Conservation (phyloP, 345 rosid species). For the Moricandia moricandioides region DNA sequence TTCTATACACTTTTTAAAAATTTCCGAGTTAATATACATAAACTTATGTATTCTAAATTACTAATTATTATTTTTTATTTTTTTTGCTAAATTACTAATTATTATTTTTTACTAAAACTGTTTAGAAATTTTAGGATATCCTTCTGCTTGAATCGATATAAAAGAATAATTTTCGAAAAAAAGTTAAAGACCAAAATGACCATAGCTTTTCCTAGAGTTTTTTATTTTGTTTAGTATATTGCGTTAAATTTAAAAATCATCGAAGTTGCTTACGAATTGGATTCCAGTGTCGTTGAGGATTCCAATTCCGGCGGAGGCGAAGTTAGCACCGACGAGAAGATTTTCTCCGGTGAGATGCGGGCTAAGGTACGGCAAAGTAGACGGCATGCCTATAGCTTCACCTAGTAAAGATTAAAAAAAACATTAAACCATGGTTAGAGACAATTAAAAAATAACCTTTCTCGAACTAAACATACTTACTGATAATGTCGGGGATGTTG, state of each 20-base stretch:
- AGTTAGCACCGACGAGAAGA: constrained; percentile 79
- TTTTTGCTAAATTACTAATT: neutral
- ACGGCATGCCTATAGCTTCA: constrained; percentile 57
- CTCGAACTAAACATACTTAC: constrained; percentile 33
- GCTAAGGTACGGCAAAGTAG: constrained; percentile 75
- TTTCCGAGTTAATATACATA: neutral
- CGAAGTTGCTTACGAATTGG: constrained; percentile 56
- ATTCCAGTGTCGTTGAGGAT: constrained; percentile 84
- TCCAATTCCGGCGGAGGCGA: constrained; percentile 93
- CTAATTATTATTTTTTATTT: neutral
- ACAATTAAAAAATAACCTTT: neutral
- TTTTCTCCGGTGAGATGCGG: constrained; percentile 60
- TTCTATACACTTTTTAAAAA: no score
- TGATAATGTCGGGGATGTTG: constrained; percentile 77
- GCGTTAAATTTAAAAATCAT: neutral
- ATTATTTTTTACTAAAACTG: neutral
- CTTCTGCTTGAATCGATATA: no score
- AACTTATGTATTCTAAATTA: neutral
- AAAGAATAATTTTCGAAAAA: neutral
- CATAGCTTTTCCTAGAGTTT: neutral
- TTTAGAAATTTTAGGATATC: neutral
- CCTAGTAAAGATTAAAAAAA: constrained; percentile 38
- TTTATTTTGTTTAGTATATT: neutral
- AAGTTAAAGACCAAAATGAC: neutral
- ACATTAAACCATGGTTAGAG: neutral